These are phyloP conservation scores for Peltaster fructicola DNA, from an alignment of 2,329 filamentous ascomycete species.

Conservation along the genomic window DNA sequence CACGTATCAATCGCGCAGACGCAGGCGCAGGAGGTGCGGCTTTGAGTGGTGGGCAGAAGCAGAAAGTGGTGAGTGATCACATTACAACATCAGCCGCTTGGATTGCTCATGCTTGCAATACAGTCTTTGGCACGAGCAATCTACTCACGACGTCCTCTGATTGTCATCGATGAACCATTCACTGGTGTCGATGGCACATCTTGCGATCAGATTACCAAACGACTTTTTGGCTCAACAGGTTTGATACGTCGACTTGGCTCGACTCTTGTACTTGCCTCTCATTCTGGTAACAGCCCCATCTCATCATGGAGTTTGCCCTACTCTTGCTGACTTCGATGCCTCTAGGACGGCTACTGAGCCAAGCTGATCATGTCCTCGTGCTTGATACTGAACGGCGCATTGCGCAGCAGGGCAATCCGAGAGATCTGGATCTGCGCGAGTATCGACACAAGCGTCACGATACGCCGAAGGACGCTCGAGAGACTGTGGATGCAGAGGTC, in stretches of 20 bases:
- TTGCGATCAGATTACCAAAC: slow-evolving; percentile 31
- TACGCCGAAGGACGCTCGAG: too few relatives aligned
- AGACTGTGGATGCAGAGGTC: too few relatives aligned
- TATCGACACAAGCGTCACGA: too few relatives aligned
- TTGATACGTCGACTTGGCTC: slow-evolving; percentile 24
- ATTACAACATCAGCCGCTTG: too few relatives aligned
- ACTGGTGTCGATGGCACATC: slow-evolving; percentile 33
- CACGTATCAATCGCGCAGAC: slow-evolving; percentile 23
- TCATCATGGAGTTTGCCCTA: slow-evolving; percentile 5
- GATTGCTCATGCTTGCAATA: too few relatives aligned
- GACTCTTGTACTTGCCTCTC: slow-evolving; percentile 24
- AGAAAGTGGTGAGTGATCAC: slow-evolving; percentile 16
- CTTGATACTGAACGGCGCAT: slow-evolving; percentile 15
- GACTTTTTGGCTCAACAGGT: slow-evolving; percentile 28
- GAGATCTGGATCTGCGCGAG: too few relatives aligned
- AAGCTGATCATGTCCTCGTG: slow-evolving; percentile 26
- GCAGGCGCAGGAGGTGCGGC: slow-evolving; percentile 33
- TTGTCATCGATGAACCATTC: slow-evolving; percentile 35
- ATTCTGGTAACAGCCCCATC: slow-evolving; percentile 23
- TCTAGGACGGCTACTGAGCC: too few relatives aligned
- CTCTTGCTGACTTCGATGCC: too few relatives aligned
- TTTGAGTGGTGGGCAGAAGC: slow-evolving; percentile 35
- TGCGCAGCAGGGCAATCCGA: slow-evolving; percentile 21
- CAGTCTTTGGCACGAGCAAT: slow-evolving; percentile 34
- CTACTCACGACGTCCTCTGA: slow-evolving; percentile 30